Percentiles rank a stretch among this genome's conserved stretches.
Conservation (phyloP, 2,329 filamentous ascomycete species). For the Apiospora pterosperma region DNA sequence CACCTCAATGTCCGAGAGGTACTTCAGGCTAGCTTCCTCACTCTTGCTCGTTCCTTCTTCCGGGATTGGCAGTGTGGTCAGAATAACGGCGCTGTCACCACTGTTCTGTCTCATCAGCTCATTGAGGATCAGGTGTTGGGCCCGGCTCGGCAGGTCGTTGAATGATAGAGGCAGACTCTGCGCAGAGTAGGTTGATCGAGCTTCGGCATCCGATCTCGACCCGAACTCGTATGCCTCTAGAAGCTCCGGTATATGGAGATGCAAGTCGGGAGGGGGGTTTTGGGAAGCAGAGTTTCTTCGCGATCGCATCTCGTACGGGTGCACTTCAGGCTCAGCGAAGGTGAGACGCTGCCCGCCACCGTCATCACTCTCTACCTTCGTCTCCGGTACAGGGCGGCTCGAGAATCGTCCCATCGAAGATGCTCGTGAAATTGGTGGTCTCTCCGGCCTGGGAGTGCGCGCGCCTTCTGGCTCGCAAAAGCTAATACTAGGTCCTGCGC, state of each 20-base stretch:
- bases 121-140: constrained; percentile 83
- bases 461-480: constrained; percentile 54
- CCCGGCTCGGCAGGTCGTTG: constrained; percentile 80
- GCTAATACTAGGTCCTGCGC: constrained; percentile 68
- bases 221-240: constrained; percentile 35
- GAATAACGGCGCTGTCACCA: constrained; percentile 69
- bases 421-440: constrained; percentile 39
- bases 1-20: constrained; percentile 75
- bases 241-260: constrained; percentile 42
- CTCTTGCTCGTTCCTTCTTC: constrained; percentile 71
- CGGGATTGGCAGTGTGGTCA: constrained; percentile 81
- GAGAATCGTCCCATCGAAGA: constrained; percentile 57
- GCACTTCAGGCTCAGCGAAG: constrained; percentile 46
- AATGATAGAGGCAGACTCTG: constrained; percentile 71
- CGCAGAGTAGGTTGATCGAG: constrained; percentile 48
- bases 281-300: constrained; percentile 34
- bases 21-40: constrained; percentile 67
- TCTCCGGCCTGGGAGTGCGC: constrained; percentile 24
- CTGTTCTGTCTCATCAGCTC: constrained; percentile 73
- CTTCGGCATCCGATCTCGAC: constrained; percentile 18
- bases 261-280: constrained; percentile 28
- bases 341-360: constrained; percentile 60
- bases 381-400: constrained; percentile 60
- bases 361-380: constrained; percentile 53
- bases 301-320: constrained; percentile 34